Evolutionary conservation across 306 rosid species (phyloP).

Genomic region (Albizia julibrissin): DNA sequence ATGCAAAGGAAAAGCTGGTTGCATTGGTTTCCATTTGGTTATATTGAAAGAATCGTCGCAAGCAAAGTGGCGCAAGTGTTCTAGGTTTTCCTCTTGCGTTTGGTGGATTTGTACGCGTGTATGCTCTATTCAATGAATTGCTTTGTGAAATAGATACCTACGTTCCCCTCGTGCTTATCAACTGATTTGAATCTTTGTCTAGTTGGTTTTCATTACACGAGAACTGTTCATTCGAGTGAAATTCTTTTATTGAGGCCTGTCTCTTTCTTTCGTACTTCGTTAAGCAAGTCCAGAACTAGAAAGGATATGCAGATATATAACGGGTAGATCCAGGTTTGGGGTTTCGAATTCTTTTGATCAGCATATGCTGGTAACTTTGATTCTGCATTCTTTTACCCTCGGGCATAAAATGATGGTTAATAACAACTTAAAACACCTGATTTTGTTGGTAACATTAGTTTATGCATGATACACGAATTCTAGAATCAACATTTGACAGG

Average conservation of each 20-base stretch:
- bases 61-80: slow-evolving; percentile 96
- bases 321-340: slow-evolving; percentile 7
- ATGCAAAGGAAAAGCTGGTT: slow-evolving; percentile 96
- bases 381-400: background rate
- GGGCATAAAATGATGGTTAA: no score
- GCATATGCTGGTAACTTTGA: background rate
- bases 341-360: background rate
- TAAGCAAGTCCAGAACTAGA: background rate
- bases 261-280: background rate
- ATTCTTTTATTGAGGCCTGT: background rate
- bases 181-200: slow-evolving; percentile 19
- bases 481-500: background rate
- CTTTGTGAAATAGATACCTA: slow-evolving; percentile 44
- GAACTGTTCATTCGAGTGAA: slow-evolving; percentile 14
- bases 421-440: no score
- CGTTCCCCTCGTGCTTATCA: slow-evolving; percentile 21
- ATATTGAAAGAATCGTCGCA: slow-evolving; percentile 85
- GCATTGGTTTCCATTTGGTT: slow-evolving; percentile 97
- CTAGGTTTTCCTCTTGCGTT: slow-evolving; percentile 38
- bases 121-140: slow-evolving; percentile 26
- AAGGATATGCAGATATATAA: background rate
- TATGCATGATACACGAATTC: background rate
- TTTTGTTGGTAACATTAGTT: no score
- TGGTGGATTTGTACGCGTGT: slow-evolving; percentile 44
- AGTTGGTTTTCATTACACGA: background rate